These are phyloP conservation scores for Phytophthora sansomeana DNA, from an alignment of 352 stramenopile species.

Conservation along the genomic window DNA sequence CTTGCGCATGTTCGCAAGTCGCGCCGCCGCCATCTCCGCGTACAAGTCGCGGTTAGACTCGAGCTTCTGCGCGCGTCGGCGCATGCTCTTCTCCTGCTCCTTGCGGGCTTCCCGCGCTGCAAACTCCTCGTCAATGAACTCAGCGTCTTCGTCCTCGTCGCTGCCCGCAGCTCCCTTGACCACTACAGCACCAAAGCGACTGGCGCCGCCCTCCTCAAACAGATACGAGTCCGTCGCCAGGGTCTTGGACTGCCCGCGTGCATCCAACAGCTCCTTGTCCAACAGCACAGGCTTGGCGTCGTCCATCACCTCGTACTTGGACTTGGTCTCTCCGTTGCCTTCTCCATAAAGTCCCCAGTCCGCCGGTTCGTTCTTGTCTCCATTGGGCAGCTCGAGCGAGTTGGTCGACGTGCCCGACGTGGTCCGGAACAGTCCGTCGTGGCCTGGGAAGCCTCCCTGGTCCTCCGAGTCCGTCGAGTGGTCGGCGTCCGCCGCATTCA, in stretches of 20 bases:
- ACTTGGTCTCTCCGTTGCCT: slow-evolving; percentile 26
- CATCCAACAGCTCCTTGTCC: slow-evolving; percentile 63
- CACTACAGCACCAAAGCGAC: slow-evolving; percentile 60
- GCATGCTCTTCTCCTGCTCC: slow-evolving; percentile 64
- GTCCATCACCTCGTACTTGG: slow-evolving; percentile 59
- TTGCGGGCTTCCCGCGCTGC: slow-evolving; percentile 51
- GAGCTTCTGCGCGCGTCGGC: slow-evolving; percentile 66
- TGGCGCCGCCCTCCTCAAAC: slow-evolving; percentile 61
- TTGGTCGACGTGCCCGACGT: slow-evolving; percentile 40
- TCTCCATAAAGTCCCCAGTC: slow-evolving; percentile 71
- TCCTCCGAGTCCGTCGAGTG: slow-evolving; percentile 40
- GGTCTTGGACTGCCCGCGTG: slow-evolving; percentile 33
- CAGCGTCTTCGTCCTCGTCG: slow-evolving; percentile 39
- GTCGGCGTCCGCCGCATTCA: slow-evolving; percentile 13
- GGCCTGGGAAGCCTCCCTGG: slow-evolving; percentile 18
- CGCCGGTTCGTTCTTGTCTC: slow-evolving; percentile 49
- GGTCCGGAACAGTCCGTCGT: slow-evolving; percentile 51
- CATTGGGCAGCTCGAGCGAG: slow-evolving; percentile 26
- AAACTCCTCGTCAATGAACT: slow-evolving; percentile 67
- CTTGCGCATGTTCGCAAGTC: slow-evolving; percentile 68
- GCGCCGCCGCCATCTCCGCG: slow-evolving; percentile 73
- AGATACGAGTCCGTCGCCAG: slow-evolving; percentile 65
- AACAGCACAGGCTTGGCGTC: slow-evolving; percentile 48
- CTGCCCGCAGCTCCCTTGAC: slow-evolving; percentile 35
- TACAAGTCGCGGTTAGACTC: slow-evolving; percentile 79